Percentiles rank a stretch among this genome's conserved stretches.
Evolutionary conservation across 345 rosid species (phyloP).

Genomic region (Syzygium aromaticum): DNA sequence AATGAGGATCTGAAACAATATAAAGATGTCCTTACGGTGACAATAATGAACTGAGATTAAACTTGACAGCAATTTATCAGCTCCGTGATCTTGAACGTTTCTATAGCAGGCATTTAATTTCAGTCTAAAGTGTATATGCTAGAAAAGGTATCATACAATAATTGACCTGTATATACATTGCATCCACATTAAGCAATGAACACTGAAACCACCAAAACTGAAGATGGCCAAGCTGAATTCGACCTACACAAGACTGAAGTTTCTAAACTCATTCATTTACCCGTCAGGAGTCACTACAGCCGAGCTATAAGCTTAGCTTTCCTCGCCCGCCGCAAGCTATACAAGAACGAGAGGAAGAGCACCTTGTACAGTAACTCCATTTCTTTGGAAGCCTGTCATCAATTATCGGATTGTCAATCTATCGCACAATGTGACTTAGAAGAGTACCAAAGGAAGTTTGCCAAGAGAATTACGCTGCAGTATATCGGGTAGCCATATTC

Average conservation of each 20-base stretch:
- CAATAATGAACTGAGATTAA: not conserved
- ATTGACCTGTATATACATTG: not conserved
- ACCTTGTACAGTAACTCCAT: conserved; percentile 95
- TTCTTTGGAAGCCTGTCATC: conserved; percentile 85
- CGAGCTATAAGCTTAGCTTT: conserved; percentile 37
- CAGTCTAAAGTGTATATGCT: not conserved
- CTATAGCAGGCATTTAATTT: not conserved
- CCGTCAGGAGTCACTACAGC: not conserved
- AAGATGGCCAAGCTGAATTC: not conserved
- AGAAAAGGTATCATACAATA: not conserved
- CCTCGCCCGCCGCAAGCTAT: conserved; percentile 68
- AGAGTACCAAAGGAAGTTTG: not conserved
- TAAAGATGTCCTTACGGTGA: not conserved
- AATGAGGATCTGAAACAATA: not conserved
- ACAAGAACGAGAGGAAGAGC: conserved; percentile 79
- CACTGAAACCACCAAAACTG: not conserved
- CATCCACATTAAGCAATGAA: not conserved
- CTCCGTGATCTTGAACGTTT: not conserved
- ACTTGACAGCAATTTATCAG: not conserved
- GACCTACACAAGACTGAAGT: not conserved
- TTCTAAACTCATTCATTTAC: not conserved
- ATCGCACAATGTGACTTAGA: not conserved
- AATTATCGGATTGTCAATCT: not conserved
- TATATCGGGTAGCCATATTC: conserved; percentile 88
- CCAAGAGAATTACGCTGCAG: conserved; percentile 58